Conservation (phyloP, 305 asterid species). For the Fraxinus floribunda region DNA sequence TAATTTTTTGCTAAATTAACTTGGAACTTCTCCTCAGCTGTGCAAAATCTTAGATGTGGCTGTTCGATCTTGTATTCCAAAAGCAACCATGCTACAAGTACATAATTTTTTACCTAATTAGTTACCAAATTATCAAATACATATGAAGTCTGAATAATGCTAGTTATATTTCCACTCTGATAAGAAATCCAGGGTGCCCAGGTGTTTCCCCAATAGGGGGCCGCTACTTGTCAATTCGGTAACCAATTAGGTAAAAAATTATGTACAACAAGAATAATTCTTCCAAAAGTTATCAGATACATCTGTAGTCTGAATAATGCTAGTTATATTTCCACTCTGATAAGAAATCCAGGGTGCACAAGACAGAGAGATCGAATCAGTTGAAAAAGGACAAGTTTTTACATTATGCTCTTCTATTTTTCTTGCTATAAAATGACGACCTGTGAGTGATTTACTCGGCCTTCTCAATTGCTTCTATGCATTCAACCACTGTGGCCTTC, state of each 20-base stretch:
- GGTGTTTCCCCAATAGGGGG: too few species aligned
- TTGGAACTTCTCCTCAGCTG: not conserved
- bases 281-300: not conserved
- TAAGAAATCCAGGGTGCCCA: too few species aligned
- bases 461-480: slow-evolving; percentile 87
- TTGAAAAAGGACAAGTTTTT: not conserved
- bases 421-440: not conserved
- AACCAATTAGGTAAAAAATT: too few species aligned
- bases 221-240: too few species aligned
- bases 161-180: too few species aligned
- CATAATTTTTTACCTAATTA: too few species aligned
- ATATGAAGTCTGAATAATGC: too few species aligned
- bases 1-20: not conserved
- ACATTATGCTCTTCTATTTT: not conserved
- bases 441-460: slow-evolving; percentile 35
- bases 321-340: not conserved
- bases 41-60: not conserved
- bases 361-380: not conserved
- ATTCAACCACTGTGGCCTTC: slow-evolving; percentile 73
- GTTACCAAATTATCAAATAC: too few species aligned
- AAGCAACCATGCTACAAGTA: too few species aligned
- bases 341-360: not conserved
- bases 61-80: not conserved
- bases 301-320: not conserved
- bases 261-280: too few species aligned